A percentile compares a stretch with the other conserved stretches of the same genome.
phyloP scores from a whole-genome alignment of 1,284 basidiomycete species.

The Irpex sp. region DNA sequence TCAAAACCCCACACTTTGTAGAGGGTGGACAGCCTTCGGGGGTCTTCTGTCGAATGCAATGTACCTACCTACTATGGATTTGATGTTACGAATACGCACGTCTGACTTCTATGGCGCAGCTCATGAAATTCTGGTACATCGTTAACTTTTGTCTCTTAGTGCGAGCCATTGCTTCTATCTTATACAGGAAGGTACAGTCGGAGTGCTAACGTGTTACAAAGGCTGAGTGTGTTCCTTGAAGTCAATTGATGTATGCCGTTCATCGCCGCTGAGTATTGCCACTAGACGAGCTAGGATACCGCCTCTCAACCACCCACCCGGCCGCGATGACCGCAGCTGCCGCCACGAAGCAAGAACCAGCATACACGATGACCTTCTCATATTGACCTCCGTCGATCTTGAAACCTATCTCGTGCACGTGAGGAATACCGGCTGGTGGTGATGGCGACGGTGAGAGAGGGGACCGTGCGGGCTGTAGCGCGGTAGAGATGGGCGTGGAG shows the following conservation, averaged over 20 bases:
- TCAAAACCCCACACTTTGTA: background rate
- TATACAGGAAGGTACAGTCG: too few species aligned
- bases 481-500: slow-evolving; percentile 10
- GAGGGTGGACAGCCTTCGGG: background rate
- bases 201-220: too few species aligned
- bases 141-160: too few species aligned
- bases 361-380: slow-evolving; percentile 31
- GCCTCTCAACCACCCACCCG: slow-evolving; percentile 19
- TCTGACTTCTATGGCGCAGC: background rate
- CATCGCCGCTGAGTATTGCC: background rate
- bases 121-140: too few species aligned
- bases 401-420: slow-evolving; percentile 1
- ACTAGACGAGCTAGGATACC: background rate
- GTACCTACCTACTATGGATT: background rate
- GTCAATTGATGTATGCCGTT: background rate
- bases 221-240: too few species aligned
- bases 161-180: too few species aligned
- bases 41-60: background rate
- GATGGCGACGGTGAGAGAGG: background rate
- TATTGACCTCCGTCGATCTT: slow-evolving; percentile 27
- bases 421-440: background rate
- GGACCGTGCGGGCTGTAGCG: background rate
- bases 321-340: slow-evolving; percentile 23
- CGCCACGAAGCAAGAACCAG: slow-evolving; percentile 32
- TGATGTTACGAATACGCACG: background rate